phyloP scores from a whole-genome alignment of 148 eudicot species.

The Diospyros lotus region DNA sequence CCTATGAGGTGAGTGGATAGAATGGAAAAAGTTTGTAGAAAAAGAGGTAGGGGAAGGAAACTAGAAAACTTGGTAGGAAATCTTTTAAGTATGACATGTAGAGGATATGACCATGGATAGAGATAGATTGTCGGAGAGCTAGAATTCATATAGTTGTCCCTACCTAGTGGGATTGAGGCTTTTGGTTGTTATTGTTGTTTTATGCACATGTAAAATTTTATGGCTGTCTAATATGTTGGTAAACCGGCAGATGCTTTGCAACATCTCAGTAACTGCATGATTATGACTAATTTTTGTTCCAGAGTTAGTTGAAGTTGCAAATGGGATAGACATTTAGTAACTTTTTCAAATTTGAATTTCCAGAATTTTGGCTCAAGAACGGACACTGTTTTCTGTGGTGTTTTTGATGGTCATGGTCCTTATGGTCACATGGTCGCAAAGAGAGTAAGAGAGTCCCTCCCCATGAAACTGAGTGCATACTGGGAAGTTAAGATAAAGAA shows the following conservation, averaged over 20 bases:
- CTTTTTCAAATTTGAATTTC: slow-evolving; percentile 13
- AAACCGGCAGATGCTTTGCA: not conserved
- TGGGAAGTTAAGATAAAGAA: slow-evolving; percentile 69
- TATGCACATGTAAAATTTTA: not conserved
- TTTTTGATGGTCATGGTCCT: slow-evolving; percentile 96
- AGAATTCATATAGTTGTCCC: too few relatives aligned
- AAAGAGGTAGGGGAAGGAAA: not conserved
- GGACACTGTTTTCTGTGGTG: slow-evolving; percentile 87
- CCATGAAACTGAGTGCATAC: slow-evolving; percentile 66
- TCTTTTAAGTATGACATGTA: not conserved
- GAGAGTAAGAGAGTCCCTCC: slow-evolving; percentile 88
- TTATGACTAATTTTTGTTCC: not conserved
- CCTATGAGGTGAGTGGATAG: too few relatives aligned
- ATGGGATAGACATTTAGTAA: not conserved
- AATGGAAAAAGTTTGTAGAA: too few relatives aligned
- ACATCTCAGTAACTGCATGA: not conserved
- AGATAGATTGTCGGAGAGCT: too few relatives aligned
- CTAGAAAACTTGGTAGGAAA: too few relatives aligned
- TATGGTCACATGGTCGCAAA: slow-evolving; percentile 94
- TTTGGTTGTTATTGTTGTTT: not conserved
- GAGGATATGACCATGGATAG: too few relatives aligned
- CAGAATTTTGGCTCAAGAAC: slow-evolving; percentile 86
- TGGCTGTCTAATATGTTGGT: not conserved
- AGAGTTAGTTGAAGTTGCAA: not conserved
- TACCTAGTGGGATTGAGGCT: too few relatives aligned